A percentile compares a stretch with the other conserved stretches of the same genome.
phyloP scores from a whole-genome alignment of 1,139 yeast species.

The Pichia sp. region DNA sequence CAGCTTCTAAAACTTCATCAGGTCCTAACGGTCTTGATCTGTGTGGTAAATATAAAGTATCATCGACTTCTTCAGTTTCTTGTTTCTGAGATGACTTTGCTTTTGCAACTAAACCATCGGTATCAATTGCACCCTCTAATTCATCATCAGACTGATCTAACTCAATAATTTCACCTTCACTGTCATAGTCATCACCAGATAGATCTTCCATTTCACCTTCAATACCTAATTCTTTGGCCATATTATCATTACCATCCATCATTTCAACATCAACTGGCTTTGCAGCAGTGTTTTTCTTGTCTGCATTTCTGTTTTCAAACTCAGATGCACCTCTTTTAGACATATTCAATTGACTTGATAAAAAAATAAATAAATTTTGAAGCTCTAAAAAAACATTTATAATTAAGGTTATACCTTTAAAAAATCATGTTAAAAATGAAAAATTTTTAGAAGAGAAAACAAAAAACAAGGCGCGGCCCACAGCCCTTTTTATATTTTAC shows the following conservation, averaged over 20 bases:
- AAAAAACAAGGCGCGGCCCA: background rate
- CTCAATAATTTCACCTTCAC: constrained; percentile 85
- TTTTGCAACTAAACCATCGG: constrained; percentile 15
- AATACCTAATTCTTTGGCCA: constrained; percentile 42
- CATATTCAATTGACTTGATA: constrained; percentile 33
- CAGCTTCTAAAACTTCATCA: constrained; percentile 94
- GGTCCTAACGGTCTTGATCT: constrained; percentile 86
- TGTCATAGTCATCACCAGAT: constrained; percentile 90
- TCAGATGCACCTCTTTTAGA: constrained; percentile 47
- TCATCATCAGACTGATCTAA: constrained; percentile 50
- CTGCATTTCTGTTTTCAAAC: constrained; percentile 26
- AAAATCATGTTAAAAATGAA: background rate
- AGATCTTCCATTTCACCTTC: constrained; percentile 88
- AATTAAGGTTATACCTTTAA: background rate
- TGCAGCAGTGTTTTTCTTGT: constrained; percentile 26
- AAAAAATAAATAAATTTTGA: background rate
- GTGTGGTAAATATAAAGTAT: constrained; percentile 73
- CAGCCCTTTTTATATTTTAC: background rate
- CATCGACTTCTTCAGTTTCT: constrained; percentile 26
- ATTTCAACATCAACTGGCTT: constrained; percentile 24
- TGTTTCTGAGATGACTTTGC: constrained; percentile 8
- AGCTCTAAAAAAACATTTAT: background rate
- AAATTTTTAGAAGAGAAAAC: background rate
- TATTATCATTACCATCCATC: constrained; percentile 34
- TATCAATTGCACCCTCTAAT: constrained; percentile 27